Percentiles rank a stretch among this genome's conserved stretches.
These are phyloP conservation scores for Saccharomycopsis sp. DNA, from an alignment of 805 yeast species.

Conservation along the genomic window DNA sequence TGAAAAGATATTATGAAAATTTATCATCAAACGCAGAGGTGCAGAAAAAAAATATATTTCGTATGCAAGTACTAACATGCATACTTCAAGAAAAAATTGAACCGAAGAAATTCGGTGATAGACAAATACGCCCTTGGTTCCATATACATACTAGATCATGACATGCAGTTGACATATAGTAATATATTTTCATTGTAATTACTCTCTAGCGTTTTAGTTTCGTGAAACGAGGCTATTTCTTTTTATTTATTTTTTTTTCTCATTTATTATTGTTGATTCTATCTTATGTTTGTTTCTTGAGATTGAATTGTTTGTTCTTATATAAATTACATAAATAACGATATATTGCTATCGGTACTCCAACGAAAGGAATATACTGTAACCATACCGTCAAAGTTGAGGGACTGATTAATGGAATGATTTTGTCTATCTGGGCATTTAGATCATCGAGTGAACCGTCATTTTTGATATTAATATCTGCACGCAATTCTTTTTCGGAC, in stretches of 20 bases:
- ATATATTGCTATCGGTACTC: not conserved
- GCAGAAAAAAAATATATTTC: too few relatives aligned
- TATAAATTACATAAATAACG: not conserved
- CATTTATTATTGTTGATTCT: too few relatives aligned
- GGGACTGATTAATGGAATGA: slow-evolving; percentile 37
- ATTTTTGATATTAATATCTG: slow-evolving; percentile 69
- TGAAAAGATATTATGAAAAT: too few relatives aligned
- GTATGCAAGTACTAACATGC: not conserved
- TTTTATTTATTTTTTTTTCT: too few relatives aligned
- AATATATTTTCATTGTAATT: too few relatives aligned
- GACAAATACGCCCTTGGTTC: too few relatives aligned
- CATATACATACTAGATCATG: too few relatives aligned
- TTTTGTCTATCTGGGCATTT: slow-evolving; percentile 35
- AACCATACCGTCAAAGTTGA: not conserved
- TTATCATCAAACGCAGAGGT: too few relatives aligned
- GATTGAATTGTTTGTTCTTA: not conserved
- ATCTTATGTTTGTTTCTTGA: not conserved
- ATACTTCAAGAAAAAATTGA: not conserved
- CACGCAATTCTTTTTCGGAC: slow-evolving; percentile 45
- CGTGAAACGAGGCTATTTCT: too few relatives aligned
- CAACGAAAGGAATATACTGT: not conserved
- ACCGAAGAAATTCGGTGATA: not conserved
- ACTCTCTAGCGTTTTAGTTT: too few relatives aligned
- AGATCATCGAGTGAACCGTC: slow-evolving; percentile 40
- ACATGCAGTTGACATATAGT: too few relatives aligned